A percentile compares a stretch with the other conserved stretches of the same genome.
Evolutionary conservation across 2,329 filamentous ascomycete species (phyloP).

Genomic region (Fusarium sp.): DNA sequence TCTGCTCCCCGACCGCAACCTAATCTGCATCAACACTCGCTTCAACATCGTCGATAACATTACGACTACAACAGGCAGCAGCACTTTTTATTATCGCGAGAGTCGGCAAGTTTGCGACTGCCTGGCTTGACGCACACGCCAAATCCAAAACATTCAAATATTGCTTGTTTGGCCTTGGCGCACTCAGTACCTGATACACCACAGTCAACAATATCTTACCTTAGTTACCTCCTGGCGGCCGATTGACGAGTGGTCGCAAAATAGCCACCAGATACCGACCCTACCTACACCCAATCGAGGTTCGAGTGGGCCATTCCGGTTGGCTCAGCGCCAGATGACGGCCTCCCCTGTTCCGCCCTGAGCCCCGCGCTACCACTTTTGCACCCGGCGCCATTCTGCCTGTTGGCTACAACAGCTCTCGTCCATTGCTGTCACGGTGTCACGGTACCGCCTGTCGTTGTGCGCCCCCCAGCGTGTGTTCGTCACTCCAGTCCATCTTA

Average conservation of each 20-base stretch:
- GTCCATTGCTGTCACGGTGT: constrained; percentile 41
- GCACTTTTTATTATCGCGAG: constrained; percentile 31
- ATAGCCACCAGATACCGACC: constrained; percentile 32
- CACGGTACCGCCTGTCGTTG: constrained; percentile 46
- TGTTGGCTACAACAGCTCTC: constrained; percentile 34
- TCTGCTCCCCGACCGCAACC: constrained; percentile 2
- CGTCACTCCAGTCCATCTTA: constrained; percentile 42
- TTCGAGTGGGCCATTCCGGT: constrained; percentile 48
- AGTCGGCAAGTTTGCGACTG: constrained; percentile 12
- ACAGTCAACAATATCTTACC: constrained; percentile 18
- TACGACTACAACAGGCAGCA: constrained; percentile 38
- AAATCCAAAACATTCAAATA: constrained; percentile 7
- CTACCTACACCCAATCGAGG: constrained; percentile 39
- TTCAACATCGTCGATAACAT: constrained; percentile 20
- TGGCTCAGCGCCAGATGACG: constrained; percentile 52
- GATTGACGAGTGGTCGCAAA: constrained; percentile 33
- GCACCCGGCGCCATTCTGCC: constrained; percentile 44
- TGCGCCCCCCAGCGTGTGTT: constrained; percentile 37
- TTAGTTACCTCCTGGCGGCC: constrained; percentile 23
- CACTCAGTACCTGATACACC: constrained; percentile 15
- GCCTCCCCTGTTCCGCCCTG: constrained; percentile 48
- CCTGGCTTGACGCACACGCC: constrained; percentile 15
- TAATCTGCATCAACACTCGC: constrained; percentile 1
- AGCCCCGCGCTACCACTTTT: constrained; percentile 50
- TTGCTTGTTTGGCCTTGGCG: constrained; percentile 5